Conservation (phyloP, 2,329 filamentous ascomycete genomes). For the Aureobasidium lini region DNA sequence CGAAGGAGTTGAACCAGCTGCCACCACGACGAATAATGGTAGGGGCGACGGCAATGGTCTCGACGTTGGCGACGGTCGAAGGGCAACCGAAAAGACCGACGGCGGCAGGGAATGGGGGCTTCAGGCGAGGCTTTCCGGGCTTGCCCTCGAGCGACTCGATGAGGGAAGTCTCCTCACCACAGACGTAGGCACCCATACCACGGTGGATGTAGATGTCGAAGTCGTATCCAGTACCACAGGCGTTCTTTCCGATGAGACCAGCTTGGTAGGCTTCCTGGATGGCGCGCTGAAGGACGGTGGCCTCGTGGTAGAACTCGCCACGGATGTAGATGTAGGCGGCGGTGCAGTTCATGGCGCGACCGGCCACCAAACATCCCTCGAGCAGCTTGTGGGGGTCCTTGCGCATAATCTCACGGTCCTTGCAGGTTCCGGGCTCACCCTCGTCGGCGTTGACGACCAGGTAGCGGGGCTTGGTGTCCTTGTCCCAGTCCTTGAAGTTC, state of each 20-base stretch:
- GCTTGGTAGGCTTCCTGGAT: constrained; percentile 97
- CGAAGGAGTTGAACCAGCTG: constrained; percentile 88
- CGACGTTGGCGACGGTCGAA: constrained; percentile 95
- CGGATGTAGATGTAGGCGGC: constrained; percentile 99
- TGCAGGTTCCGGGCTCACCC: constrained; percentile 97
- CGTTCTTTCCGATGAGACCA: constrained; percentile 95
- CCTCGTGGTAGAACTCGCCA: constrained; percentile 96
- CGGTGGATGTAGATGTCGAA: constrained; percentile 97
- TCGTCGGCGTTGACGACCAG: constrained; percentile 98
- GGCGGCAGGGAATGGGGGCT: constrained; percentile 95
- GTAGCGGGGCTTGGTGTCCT: constrained; percentile 92
- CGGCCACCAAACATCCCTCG: constrained; percentile 92
- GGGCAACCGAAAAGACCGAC: constrained; percentile 98
- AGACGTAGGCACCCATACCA: constrained; percentile 95
- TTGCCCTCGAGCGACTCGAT: constrained; percentile 99
- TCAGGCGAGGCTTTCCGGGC: constrained; percentile 94
- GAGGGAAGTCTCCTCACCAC: constrained; percentile 94
- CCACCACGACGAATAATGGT: constrained; percentile 91
- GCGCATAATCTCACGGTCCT: constrained; percentile 99
- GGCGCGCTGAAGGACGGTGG: constrained; percentile 82
- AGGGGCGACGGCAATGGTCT: constrained; percentile 90
- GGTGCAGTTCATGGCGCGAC: constrained; percentile 96
- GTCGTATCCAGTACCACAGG: constrained; percentile 92
- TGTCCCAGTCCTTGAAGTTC: constrained; percentile 99
- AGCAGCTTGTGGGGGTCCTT: constrained; percentile 99